Evolutionary conservation across 2,329 filamentous ascomycete species (phyloP).

Genomic region (Xylariomycetidae sp.): DNA sequence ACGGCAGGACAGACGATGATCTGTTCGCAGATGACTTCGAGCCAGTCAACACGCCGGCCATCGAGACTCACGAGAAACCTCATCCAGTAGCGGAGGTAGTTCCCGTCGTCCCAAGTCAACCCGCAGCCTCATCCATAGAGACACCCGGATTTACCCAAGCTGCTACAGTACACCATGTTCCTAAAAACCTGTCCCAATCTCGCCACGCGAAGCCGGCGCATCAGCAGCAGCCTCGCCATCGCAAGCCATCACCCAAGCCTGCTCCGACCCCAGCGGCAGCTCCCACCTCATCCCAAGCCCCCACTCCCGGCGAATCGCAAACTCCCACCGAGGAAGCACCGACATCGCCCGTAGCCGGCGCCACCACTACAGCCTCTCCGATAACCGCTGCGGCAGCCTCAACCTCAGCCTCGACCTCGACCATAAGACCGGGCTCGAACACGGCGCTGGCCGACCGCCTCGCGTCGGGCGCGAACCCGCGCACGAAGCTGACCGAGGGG

Average conservation of each 20-base stretch:
- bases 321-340: conserved; percentile 3
- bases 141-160: conserved; percentile 8
- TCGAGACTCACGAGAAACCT: conserved; percentile 1
- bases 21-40: conserved; percentile 61
- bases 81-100: conserved; percentile 4
- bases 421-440: conserved; percentile 27
- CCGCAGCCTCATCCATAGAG: conserved; percentile 8
- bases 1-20: conserved; percentile 57
- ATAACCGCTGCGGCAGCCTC: conserved; percentile 5
- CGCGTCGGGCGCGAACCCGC: conserved; percentile 53
- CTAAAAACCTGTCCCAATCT: conserved; percentile 27
- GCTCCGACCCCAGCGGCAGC: conserved; percentile 3
- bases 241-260: conserved; percentile 18
- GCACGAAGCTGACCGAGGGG: conserved; percentile 54
- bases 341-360: conserved; percentile 10
- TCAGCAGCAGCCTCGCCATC: conserved; percentile 17
- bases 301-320: no score
- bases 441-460: conserved; percentile 37
- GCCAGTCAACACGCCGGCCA: conserved; percentile 33
- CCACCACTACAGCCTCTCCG: conserved; percentile 13
- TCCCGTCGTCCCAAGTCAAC: conserved; percentile 7
- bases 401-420: conserved; percentile 6
- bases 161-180: conserved; percentile 8
- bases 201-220: conserved; percentile 25
- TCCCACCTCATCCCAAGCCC: no score